Evolutionary conservation across 2,329 filamentous ascomycete species (phyloP), one percentile per base, ranked within the genome.

Genomic region (Elsinoe fawcettii): DNA sequence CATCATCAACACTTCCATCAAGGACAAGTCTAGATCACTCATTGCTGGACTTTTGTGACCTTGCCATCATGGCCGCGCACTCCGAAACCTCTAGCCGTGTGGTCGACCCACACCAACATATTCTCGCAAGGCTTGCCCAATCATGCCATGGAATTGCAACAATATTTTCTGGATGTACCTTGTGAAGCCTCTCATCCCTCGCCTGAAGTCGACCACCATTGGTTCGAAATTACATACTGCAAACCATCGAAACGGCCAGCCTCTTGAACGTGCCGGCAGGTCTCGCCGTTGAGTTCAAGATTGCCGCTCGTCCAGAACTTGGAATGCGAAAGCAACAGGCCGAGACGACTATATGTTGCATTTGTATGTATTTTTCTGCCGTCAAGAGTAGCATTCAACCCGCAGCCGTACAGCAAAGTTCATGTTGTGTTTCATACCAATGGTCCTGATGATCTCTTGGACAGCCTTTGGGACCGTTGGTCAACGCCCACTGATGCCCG

Each of bases 371-470:
- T 30, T 5, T 9, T 30, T 30, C 9, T 9, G 9, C 5, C 9
- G 9, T 30, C 5, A 30, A 30, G 27, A 30, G 27, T 23, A 22
- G 41, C 20, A 23, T 22, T 25, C 20, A 12, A 22, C n/a, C 18
- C 41, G 41, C 41, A 46, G 41, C 22, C 41, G 20, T 27, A n/a
- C 9, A 25, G 22, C 3, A 25, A 9, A 14, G 11, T 46, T 4
- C 34, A 46, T 51, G 46, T 51, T 34, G 46, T 51, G 46, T 51
- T 51, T 51, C 46, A 51, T 16, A 16, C 25, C 25, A 25, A 5
- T 16, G 25, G 46, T 34, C 46, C 27, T 23, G 39, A 14, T 25
- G 20, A 46, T 23, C 23, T 46, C 18, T 12, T 14, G 23, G 12
- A 25, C 14, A 46, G 41, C 41, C 41, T 46, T n/a, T 25, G 23